A percentile compares a stretch with the other conserved stretches of the same genome.
Evolutionary conservation across 352 stramenopile species (phyloP).

Genomic region (Aphanomyces astaci): DNA sequence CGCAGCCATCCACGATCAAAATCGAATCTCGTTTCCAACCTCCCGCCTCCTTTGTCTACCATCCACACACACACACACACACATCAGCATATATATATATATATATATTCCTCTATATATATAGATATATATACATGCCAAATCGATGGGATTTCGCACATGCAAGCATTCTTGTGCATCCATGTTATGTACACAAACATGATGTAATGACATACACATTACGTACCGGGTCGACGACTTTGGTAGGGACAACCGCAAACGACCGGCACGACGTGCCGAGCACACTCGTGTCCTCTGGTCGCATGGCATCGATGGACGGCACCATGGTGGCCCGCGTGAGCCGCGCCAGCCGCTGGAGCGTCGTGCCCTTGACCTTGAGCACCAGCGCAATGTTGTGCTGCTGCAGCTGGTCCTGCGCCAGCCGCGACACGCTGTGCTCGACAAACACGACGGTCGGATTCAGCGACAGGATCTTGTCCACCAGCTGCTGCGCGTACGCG

Average conservation of each 20-base stretch:
- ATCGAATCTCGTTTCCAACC: slow-evolving; percentile 62
- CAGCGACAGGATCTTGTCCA: slow-evolving; percentile 93
- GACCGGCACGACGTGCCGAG: slow-evolving; percentile 58
- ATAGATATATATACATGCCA: too few species aligned
- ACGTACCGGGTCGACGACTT: slow-evolving; percentile 11
- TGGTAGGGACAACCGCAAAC: slow-evolving; percentile 57
- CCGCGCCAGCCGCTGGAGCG: slow-evolving; percentile 88
- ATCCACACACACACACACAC: too few species aligned
- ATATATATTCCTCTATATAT: too few species aligned
- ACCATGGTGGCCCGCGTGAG: slow-evolving; percentile 91
- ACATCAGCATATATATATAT: too few species aligned
- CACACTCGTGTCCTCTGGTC: slow-evolving; percentile 38
- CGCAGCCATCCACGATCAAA: slow-evolving; percentile 92
- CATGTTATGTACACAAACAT: too few species aligned
- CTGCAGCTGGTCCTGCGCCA: slow-evolving; percentile 90
- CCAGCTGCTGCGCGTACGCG: slow-evolving; percentile 95
- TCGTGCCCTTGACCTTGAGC: slow-evolving; percentile 89
- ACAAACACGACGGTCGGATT: slow-evolving; percentile 95
- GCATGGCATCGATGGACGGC: slow-evolving; percentile 89
- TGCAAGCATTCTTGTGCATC: too few species aligned
- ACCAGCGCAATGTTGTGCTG: slow-evolving; percentile 88
- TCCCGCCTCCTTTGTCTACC: slow-evolving; percentile 4
- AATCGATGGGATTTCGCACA: neutral
- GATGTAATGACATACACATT: too few species aligned
- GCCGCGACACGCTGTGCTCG: slow-evolving; percentile 77